These are phyloP conservation scores for Kondoa malvinella DNA, from an alignment of 768 basidiomycete genomes.

Conservation along the genomic window DNA sequence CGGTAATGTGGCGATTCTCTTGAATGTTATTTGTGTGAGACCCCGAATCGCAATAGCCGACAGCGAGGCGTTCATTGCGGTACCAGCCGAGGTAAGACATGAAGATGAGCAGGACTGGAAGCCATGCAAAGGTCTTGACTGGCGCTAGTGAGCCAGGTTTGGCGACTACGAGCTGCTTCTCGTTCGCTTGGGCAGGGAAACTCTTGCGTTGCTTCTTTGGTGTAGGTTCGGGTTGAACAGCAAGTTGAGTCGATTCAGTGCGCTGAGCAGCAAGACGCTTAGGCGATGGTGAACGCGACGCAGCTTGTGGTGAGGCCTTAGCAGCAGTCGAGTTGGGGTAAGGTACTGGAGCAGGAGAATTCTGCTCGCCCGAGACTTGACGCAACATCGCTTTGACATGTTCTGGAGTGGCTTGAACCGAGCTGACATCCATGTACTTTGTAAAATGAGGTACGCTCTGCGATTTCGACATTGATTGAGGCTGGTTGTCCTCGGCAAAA, in stretches of 20 bases:
- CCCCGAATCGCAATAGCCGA: constrained; percentile 34
- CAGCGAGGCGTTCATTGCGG: constrained; percentile 17
- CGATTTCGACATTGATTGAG: not conserved
- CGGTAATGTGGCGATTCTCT: constrained; percentile 17
- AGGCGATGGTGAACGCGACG: not conserved
- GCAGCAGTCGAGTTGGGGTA: not conserved
- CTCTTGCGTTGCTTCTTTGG: not conserved
- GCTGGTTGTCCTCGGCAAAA: not conserved
- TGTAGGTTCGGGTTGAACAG: not conserved
- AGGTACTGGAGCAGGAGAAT: not conserved
- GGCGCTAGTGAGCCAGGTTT: not conserved
- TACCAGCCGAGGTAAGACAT: constrained; percentile 13
- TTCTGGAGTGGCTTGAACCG: not conserved
- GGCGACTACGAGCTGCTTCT: not conserved
- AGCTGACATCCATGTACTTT: not conserved
- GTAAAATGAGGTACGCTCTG: not conserved
- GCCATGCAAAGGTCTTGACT: not conserved
- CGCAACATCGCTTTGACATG: not conserved
- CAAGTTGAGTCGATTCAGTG: not conserved
- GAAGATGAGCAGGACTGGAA: not conserved
- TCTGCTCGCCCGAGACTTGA: not conserved
- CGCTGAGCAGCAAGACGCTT: not conserved
- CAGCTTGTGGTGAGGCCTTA: not conserved
- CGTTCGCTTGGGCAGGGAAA: not conserved
- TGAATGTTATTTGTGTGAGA: constrained; percentile 28